Percentiles rank a stretch among this genome's conserved stretches.
phyloP scores from a whole-genome alignment of 805 yeast species.

The Yarrowia sp. region DNA sequence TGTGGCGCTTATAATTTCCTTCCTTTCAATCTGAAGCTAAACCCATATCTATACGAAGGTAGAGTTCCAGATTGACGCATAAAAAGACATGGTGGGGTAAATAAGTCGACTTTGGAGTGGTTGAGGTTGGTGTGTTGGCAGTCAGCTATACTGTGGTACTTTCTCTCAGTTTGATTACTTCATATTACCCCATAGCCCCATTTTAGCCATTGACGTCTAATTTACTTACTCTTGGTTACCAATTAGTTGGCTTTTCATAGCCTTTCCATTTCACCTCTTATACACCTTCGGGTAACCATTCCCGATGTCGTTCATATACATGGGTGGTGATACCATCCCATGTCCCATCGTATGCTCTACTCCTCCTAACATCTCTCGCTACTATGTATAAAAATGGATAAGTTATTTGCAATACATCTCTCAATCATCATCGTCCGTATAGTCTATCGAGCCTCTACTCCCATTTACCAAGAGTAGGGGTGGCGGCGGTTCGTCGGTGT shows the following conservation, averaged over 20 bases:
- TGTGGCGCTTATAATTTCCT: too few species aligned
- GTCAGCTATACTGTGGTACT: too few species aligned
- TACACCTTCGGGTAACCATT: neutral
- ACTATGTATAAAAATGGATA: neutral
- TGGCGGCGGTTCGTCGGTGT: constrained; percentile 27
- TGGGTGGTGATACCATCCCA: too few species aligned
- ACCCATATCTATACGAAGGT: neutral
- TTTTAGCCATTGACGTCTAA: too few species aligned
- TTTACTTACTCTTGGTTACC: too few species aligned
- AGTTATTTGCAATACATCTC: constrained; percentile 33
- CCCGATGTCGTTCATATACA: neutral
- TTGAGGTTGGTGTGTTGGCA: too few species aligned
- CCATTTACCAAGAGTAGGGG: constrained; percentile 37
- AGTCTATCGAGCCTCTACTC: constrained; percentile 14
- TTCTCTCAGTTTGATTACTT: too few species aligned
- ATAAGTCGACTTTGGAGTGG: neutral
- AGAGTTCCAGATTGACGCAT: neutral
- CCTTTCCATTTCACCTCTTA: neutral
- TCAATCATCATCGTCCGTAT: constrained; percentile 19
- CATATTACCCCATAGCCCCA: too few species aligned
- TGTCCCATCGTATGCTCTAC: too few species aligned
- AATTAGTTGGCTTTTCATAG: too few species aligned
- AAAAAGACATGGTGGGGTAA: neutral
- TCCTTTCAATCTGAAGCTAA: too few species aligned
- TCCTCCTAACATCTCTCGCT: neutral